Base-by-base conservation (phyloP, 1,139 yeast species). In the Sugiyamaella sp. region DNA sequence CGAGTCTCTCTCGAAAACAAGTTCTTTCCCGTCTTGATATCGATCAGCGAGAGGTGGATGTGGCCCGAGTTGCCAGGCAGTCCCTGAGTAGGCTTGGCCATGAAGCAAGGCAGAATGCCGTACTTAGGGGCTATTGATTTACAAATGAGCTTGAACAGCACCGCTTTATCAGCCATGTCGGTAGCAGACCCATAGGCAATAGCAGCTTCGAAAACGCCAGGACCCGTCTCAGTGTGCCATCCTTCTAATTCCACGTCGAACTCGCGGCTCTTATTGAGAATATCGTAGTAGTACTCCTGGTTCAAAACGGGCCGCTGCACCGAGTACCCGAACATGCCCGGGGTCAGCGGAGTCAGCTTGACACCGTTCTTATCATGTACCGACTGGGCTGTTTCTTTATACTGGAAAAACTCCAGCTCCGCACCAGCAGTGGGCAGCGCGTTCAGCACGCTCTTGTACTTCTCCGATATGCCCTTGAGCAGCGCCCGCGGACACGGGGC, bases 41-140 rank as follows among this genome's bases (percentile, higher is more conserved):
- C 70, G 16, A 64, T 58, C 19, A 71, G 52, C 19, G 72, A 68
- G 32, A 70, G 64, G 53, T 71, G 74, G 22, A 71, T 59, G 52
- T 71, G 74, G 4, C 74, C 74, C 14, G 74, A 70, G 56, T 71
- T 71, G 9, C 74, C 74, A 1, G 74, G 74, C 57, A 70, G 58
- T 3, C 71, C 72, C 21, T 65, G 63, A 43, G 64, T 61, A 5
- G 74, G 74, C 51, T 71, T 71, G 38, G 74, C 74, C 74, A 71
- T 71, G 61, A 71, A 71, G 48, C 72, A 68, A 9, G 74, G 74
- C 44, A 69, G 53, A 21, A 71, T 62, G 4, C 63, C 64, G 47
- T 66, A 65, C 20, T 63, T 58, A 3, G 68, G 64, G 8, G 70
- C 73, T 19, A 70, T 48, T 2, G 68, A 61, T 49, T 71, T 70